Conservation (phyloP, 2,329 filamentous ascomycete species). For the Aspergillus sp. region DNA sequence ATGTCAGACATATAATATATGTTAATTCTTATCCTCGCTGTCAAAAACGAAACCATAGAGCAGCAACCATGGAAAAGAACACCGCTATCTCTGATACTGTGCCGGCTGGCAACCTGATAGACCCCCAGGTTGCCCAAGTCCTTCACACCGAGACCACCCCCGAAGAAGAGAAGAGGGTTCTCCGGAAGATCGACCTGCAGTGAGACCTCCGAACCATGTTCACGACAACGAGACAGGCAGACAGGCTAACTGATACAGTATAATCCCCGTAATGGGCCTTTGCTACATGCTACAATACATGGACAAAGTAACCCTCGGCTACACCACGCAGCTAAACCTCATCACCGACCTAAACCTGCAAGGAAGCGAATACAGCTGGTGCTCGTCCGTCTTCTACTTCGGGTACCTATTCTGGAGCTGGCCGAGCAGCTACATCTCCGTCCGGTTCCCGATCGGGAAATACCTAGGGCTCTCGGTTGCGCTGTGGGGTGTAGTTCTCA, state of each 20-base stretch:
- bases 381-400: constrained; percentile 31
- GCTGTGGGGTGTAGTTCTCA: not conserved
- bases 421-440: constrained; percentile 26
- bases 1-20: too few species aligned
- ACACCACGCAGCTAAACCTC: not conserved
- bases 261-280: not conserved
- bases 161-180: not conserved
- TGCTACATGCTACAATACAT: constrained; percentile 9
- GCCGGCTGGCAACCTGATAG: too few species aligned
- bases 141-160: not conserved
- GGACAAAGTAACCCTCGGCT: constrained; percentile 6
- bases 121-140: not conserved
- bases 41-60: too few species aligned
- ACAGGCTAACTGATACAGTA: not conserved
- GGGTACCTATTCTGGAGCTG: constrained; percentile 30
- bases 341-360: not conserved
- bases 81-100: too few species aligned
- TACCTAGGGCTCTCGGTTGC: constrained; percentile 18
- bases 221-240: not conserved
- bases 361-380: constrained; percentile 26
- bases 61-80: too few species aligned
- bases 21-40: too few species aligned
- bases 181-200: not conserved
- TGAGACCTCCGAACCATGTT: not conserved
- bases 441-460: constrained; percentile 25